Evolutionary conservation across 2,329 filamentous ascomycete genomes (phyloP).

Genomic region (Aschersonia sp.): DNA sequence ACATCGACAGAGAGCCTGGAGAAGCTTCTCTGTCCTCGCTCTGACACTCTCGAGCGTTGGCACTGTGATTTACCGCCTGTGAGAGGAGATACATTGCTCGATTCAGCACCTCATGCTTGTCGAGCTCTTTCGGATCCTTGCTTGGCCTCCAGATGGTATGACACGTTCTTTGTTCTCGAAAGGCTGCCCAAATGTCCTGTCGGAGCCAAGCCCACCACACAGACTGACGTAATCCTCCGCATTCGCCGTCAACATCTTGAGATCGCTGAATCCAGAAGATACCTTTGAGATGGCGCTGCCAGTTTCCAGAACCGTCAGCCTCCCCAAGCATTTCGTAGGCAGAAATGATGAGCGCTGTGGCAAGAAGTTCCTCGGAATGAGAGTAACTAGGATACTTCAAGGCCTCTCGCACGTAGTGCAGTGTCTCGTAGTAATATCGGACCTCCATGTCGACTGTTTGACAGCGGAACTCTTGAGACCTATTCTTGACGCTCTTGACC

Average conservation of each 20-base stretch:
- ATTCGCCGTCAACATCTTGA: conserved; percentile 44
- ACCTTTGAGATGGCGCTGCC: conserved; percentile 49
- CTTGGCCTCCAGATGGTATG: conserved; percentile 45
- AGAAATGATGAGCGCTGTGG: conserved; percentile 44
- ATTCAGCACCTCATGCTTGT: conserved; percentile 37
- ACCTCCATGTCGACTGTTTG: conserved; percentile 11
- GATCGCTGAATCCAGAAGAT: conserved; percentile 54
- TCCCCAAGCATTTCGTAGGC: conserved; percentile 55
- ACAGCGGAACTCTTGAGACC: conserved; percentile 3
- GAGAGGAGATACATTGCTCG: conserved; percentile 39
- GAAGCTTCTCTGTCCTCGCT: background rate
- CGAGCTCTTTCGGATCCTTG: conserved; percentile 30
- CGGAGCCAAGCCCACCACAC: conserved; percentile 54
- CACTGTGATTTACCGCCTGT: conserved; percentile 13
- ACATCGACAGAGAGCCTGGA: conserved; percentile 16
- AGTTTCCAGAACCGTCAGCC: conserved; percentile 27
- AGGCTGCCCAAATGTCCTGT: conserved; percentile 53
- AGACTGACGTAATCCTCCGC: conserved; percentile 38
- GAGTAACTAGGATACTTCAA: conserved; percentile 41
- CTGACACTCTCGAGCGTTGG: background rate
- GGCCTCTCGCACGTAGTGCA: conserved; percentile 46
- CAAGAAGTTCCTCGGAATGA: conserved; percentile 31
- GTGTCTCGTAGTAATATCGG: conserved; percentile 46
- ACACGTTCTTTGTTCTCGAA: conserved; percentile 38
- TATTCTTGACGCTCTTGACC: background rate